Base-by-base conservation (phyloP, 1,284 basidiomycete genomes). In the Pisolithus thermaeus region DNA sequence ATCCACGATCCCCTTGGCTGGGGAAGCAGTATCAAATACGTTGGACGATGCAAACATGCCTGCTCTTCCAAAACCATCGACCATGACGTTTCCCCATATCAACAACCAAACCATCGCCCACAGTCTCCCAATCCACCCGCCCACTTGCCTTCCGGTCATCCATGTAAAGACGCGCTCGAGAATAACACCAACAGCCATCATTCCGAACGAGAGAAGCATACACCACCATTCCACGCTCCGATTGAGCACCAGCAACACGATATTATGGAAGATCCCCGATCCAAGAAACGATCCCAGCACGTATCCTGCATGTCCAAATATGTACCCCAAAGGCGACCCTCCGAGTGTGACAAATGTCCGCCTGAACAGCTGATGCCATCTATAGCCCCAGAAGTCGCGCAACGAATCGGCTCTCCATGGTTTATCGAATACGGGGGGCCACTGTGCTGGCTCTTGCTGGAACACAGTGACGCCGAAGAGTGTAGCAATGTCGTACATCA, bases 241-340 rank as follows among this genome's bases (percentile, higher is more conserved):
- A 1, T 76, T 75, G 71, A 81, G 73, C 0, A 75, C 73, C 73
- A 76, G 77, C 39, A 80, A 58, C 1, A 73, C 76, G 23, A 73
- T 52, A 54, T 78, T 68, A 56, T 85, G 83, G 23, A 84, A 54
- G 0, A 80, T 47, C 1, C 74, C 82, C 0, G 81, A 84, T 11
- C 76, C 62, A 3, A 78, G 53, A 59, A 84, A 86, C 0, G 73
- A 70, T 8, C 80, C 81, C 2, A 82, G 36, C 4, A 81, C 66
- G 7, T 68, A 66, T 1, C 76, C 79, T 2, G 59, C 48, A 9
- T 72, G 68, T 1, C 80, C 80, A 14, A 75, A 61, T 3, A 60
- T 1, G 3, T 50, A 36, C 12, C 46, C 46, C 50, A 82, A 74
- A 0, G 68, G 68, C 9, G 52, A 51, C 2, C 60, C 59, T 1